Conservation (phyloP, 2,329 filamentous ascomycete species). For the Talaromyces islandicus region DNA sequence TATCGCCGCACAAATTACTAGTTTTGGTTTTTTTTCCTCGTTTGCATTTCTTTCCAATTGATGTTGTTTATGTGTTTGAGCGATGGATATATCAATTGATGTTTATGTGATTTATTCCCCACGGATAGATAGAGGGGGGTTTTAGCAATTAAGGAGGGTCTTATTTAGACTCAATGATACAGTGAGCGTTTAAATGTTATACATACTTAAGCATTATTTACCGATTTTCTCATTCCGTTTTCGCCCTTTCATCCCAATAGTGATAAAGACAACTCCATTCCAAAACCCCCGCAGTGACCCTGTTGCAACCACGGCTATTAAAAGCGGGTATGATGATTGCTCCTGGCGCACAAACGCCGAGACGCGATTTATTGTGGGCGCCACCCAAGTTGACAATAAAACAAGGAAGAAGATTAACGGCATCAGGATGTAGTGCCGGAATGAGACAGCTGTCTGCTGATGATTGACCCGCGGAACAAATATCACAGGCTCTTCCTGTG, state of each 20-base stretch:
- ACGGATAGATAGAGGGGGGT: no score
- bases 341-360: constrained; percentile 23
- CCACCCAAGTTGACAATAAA: constrained; percentile 30
- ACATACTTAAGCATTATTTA: not conserved
- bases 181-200: not conserved
- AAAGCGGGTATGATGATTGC: constrained; percentile 23
- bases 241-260: constrained; percentile 31
- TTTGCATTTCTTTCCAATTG: not conserved
- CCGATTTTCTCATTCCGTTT: constrained; percentile 9
- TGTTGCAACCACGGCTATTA: constrained; percentile 27
- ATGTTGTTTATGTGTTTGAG: not conserved
- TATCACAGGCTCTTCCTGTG: not conserved
- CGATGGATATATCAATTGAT: no score
- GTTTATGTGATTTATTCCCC: not conserved
- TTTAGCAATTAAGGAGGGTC: not conserved
- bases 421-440: constrained; percentile 36
- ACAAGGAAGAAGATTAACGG: constrained; percentile 33
- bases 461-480: not conserved
- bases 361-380: constrained; percentile 32
- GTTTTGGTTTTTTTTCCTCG: no score
- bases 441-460: constrained; percentile 25
- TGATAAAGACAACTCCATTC: constrained; percentile 34
- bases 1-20: not conserved
- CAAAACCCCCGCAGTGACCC: constrained; percentile 34
- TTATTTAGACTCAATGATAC: not conserved